Evolutionary conservation across 1,284 basidiomycete genomes (phyloP).

Genomic region (Microbotryum saponariae): DNA sequence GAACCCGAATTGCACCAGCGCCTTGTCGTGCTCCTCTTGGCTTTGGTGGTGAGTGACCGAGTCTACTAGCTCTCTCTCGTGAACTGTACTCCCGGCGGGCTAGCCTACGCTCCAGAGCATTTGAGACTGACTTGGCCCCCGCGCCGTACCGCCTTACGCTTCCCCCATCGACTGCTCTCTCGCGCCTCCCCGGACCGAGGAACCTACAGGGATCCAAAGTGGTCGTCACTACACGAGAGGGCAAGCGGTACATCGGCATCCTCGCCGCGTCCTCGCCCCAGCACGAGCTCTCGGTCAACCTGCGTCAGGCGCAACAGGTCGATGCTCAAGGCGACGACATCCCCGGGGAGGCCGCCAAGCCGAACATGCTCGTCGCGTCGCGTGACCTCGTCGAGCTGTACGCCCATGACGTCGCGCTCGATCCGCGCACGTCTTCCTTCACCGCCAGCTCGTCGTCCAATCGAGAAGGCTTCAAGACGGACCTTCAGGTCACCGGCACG

Average conservation of each 20-base stretch:
- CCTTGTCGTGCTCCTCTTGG: slow-evolving; percentile 22
- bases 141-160: not conserved
- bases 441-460: not conserved
- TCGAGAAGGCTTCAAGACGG: slow-evolving; percentile 69
- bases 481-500: slow-evolving; percentile 68
- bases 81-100: not conserved
- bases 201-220: slow-evolving; percentile 28
- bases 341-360: slow-evolving; percentile 56
- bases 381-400: slow-evolving; percentile 29
- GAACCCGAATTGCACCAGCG: slow-evolving; percentile 9
- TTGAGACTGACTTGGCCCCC: not conserved
- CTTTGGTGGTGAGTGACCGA: slow-evolving; percentile 25
- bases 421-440: not conserved
- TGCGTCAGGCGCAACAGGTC: slow-evolving; percentile 48
- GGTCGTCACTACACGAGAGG: slow-evolving; percentile 59
- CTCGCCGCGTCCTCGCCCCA: slow-evolving; percentile 55
- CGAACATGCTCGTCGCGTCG: slow-evolving; percentile 29
- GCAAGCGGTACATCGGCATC: slow-evolving; percentile 61
- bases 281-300: slow-evolving; percentile 58
- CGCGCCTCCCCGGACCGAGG: not conserved
- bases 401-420: slow-evolving; percentile 24
- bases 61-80: not conserved
- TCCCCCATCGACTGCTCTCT: not conserved
- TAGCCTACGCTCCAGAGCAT: too few species aligned
- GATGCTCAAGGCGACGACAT: slow-evolving; percentile 61